phyloP scores from a whole-genome alignment of 306 rosid species.

The Corylus avellana region DNA sequence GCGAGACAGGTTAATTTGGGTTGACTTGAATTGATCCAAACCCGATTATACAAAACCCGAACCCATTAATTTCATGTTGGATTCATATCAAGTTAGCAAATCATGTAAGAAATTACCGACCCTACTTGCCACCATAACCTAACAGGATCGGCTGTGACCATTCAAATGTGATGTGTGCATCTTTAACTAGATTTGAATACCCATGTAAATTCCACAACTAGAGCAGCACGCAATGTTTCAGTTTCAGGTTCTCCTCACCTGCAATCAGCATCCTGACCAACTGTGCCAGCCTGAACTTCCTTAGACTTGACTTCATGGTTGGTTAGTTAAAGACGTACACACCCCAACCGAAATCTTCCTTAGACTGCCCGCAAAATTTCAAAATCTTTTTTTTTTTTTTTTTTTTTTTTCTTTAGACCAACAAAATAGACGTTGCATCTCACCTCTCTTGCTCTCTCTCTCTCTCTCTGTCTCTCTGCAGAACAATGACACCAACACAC shows the following conservation, averaged over 20 bases:
- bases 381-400: slow-evolving; percentile 37
- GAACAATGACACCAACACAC: slow-evolving; percentile 67
- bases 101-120: too few species aligned
- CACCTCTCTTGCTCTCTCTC: slow-evolving; percentile 26
- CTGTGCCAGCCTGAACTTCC: not conserved
- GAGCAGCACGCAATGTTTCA: not conserved
- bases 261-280: too few species aligned
- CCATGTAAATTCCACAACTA: not conserved
- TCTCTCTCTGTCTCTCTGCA: slow-evolving; percentile 30
- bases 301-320: not conserved
- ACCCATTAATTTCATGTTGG: too few species aligned
- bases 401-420: slow-evolving; percentile 10
- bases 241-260: not conserved
- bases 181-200: not conserved
- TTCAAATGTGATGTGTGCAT: not conserved
- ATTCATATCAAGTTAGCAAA: too few species aligned
- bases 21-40: too few species aligned
- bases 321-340: slow-evolving; percentile 62
- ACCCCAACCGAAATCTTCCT: slow-evolving; percentile 68
- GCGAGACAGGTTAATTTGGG: too few species aligned
- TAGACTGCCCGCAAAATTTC: slow-evolving; percentile 84
- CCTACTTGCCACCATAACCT: not conserved
- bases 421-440: slow-evolving; percentile 50
- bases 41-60: too few species aligned
- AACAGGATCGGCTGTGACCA: not conserved